phyloP scores from a whole-genome alignment of 768 basidiomycete species.

The Mycena crocata region DNA sequence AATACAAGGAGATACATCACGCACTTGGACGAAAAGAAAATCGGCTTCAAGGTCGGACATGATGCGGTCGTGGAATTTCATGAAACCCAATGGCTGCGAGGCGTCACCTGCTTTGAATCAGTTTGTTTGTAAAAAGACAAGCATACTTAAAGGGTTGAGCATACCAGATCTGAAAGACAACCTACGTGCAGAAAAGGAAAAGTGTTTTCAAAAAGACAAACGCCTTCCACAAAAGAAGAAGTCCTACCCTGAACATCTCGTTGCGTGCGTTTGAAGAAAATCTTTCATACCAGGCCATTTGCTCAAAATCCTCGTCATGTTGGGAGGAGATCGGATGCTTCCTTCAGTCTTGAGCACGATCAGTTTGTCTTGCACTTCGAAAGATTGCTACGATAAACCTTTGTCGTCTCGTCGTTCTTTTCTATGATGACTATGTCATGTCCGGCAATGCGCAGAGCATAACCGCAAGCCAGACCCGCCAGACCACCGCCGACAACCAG shows the following conservation, averaged over 20 bases:
- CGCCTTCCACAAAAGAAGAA: no score
- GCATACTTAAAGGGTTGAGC: not conserved
- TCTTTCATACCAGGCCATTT: slow-evolving; percentile 23
- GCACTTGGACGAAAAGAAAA: slow-evolving; percentile 23
- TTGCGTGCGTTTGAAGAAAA: slow-evolving; percentile 5
- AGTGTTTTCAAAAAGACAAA: no score
- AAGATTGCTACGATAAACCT: not conserved
- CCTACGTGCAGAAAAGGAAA: not conserved
- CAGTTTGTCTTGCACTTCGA: not conserved
- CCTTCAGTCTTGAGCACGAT: slow-evolving; percentile 16
- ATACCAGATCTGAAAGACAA: slow-evolving; percentile 22
- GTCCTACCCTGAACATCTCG: slow-evolving; percentile 16
- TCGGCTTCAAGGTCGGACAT: slow-evolving; percentile 24
- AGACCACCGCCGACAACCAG: slow-evolving; percentile 51
- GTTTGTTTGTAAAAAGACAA: not conserved
- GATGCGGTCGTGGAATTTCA: slow-evolving; percentile 24
- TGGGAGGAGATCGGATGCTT: slow-evolving; percentile 23
- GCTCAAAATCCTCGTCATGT: slow-evolving; percentile 24
- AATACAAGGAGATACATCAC: not conserved
- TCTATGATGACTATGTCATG: slow-evolving; percentile 23
- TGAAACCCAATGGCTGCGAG: slow-evolving; percentile 16
- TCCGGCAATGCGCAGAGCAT: slow-evolving; percentile 38
- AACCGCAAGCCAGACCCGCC: slow-evolving; percentile 47
- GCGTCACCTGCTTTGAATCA: slow-evolving; percentile 5
- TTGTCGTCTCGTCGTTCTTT: not conserved